phyloP scores from a whole-genome alignment of 345 rosid genomes.

The Salix arbutifolia region DNA sequence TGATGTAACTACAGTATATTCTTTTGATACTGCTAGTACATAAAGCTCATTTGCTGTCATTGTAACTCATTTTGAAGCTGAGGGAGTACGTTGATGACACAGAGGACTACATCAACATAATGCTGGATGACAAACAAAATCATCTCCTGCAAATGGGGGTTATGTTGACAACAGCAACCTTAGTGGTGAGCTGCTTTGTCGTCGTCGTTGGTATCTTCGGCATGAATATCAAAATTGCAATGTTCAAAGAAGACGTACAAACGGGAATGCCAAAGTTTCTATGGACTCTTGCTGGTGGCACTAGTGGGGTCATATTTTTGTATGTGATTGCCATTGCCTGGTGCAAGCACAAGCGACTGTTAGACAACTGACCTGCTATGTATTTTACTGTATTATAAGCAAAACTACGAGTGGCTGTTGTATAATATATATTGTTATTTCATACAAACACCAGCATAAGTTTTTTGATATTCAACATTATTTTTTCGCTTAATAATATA shows the following conservation, averaged over 20 bases:
- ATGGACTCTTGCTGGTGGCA: constrained; percentile 74
- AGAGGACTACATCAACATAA: constrained; percentile 91
- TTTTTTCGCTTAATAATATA: no score
- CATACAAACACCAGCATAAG: no score
- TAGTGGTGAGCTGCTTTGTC: constrained; percentile 61
- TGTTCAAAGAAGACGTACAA: constrained; percentile 26
- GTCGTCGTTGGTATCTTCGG: constrained; percentile 72
- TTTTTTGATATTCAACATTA: no score
- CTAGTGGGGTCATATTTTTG: constrained; percentile 52
- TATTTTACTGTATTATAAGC: background rate
- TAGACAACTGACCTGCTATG: constrained; percentile 24
- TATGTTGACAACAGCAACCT: constrained; percentile 84
- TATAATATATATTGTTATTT: background rate
- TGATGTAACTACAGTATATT: background rate
- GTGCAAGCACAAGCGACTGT: constrained; percentile 75
- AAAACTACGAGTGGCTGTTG: background rate
- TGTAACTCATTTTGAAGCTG: constrained; percentile 38
- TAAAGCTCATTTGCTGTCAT: background rate
- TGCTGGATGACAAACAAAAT: constrained; percentile 95
- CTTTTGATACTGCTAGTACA: background rate
- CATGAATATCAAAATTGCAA: constrained; percentile 60
- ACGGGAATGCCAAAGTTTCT: constrained; percentile 43
- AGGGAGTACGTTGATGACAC: constrained; percentile 95
- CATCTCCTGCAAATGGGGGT: constrained; percentile 96
- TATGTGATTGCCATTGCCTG: constrained; percentile 77